Evolutionary conservation across 148 eudicot species (phyloP).

Genomic region (Bassia scoparia): DNA sequence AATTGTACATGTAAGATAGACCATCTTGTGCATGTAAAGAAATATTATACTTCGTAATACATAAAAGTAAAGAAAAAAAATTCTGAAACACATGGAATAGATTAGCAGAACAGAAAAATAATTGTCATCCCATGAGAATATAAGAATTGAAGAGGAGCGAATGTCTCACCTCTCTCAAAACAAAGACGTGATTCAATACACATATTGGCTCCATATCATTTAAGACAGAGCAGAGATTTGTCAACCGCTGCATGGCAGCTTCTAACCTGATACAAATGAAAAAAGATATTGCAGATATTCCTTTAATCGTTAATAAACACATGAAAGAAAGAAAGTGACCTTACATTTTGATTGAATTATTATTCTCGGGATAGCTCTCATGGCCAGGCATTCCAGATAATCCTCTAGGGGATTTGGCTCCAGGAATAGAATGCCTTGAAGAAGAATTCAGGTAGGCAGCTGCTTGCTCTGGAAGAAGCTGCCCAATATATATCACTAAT

Average conservation of each 20-base stretch:
- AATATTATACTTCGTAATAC: no score
- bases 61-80: not conserved
- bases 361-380: slow-evolving; percentile 94
- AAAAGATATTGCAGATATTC: not conserved
- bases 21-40: not conserved
- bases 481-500: slow-evolving; percentile 29
- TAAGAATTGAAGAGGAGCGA: slow-evolving; percentile 3
- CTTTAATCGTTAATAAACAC: not conserved
- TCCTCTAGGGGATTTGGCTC: slow-evolving; percentile 72
- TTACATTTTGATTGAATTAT: slow-evolving; percentile 82
- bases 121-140: not conserved
- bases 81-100: not conserved
- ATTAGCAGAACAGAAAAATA: not conserved
- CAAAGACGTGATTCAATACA: slow-evolving; percentile 95
- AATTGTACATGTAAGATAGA: not conserved
- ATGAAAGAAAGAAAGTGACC: slow-evolving; percentile 19
- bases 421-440: slow-evolving; percentile 53
- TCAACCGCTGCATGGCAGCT: slow-evolving; percentile 99
- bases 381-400: slow-evolving; percentile 79
- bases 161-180: slow-evolving; percentile 82
- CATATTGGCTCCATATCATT: slow-evolving; percentile 99
- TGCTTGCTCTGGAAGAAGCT: slow-evolving; percentile 99
- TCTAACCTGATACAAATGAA: slow-evolving; percentile 71
- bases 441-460: slow-evolving; percentile 78
- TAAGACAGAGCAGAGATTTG: slow-evolving; percentile 94